Evolutionary conservation across 2,329 filamentous ascomycete genomes (phyloP).

Genomic region (Colletotrichum viniferum): DNA sequence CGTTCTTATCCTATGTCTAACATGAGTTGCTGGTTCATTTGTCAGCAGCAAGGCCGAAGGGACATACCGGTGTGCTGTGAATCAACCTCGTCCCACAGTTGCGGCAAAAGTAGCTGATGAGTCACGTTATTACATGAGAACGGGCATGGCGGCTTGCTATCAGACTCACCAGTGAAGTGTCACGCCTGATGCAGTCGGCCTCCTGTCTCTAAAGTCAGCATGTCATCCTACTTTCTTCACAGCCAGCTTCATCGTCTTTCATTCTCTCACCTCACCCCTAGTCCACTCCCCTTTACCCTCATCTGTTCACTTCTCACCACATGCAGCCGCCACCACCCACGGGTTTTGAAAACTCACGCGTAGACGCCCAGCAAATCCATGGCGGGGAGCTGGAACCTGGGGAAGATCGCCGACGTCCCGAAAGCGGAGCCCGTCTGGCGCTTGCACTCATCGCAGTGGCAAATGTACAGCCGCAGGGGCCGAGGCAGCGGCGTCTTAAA

Average conservation of each 20-base stretch:
- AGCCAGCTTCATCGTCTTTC: not conserved
- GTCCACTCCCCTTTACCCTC: not conserved
- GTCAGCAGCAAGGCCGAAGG: not conserved
- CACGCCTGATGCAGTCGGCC: constrained; percentile 61
- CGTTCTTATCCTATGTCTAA: constrained; percentile 52
- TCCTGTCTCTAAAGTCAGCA: constrained; percentile 41
- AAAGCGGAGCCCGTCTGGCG: constrained; percentile 70
- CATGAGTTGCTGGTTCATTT: not conserved
- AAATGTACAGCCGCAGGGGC: constrained; percentile 71
- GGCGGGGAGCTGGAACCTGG: constrained; percentile 62
- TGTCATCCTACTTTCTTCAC: not conserved
- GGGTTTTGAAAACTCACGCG: constrained; percentile 44
- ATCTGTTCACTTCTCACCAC: not conserved
- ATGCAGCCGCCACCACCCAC: not conserved
- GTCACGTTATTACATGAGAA: not conserved
- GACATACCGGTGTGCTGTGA: constrained; percentile 61
- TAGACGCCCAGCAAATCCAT: constrained; percentile 57
- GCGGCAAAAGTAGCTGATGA: constrained; percentile 66
- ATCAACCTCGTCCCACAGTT: constrained; percentile 69
- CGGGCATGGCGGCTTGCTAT: not conserved
- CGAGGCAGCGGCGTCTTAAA: constrained; percentile 66
- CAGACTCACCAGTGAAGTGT: constrained; percentile 59
- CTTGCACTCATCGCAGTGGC: constrained; percentile 71
- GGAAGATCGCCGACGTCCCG: constrained; percentile 73
- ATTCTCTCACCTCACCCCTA: not conserved